Conservation (phyloP, 2,329 filamentous ascomycete genomes). For the Trichoderma gracile region DNA sequence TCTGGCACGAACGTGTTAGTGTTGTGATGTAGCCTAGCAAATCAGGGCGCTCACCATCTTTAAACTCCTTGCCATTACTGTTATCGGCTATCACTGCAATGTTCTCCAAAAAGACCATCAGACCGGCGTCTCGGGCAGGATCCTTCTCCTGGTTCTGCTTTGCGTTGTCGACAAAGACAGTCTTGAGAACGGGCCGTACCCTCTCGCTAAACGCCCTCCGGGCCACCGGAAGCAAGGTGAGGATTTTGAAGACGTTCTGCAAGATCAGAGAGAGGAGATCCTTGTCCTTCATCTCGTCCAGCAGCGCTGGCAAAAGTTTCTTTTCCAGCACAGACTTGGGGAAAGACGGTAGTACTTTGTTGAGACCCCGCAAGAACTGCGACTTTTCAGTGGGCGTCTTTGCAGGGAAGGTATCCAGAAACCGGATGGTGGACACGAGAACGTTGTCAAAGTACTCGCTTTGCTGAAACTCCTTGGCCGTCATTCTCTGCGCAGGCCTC, state of each 20-base stretch:
- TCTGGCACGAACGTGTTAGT: conserved; percentile 51
- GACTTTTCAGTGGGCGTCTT: conserved; percentile 91
- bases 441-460: conserved; percentile 97
- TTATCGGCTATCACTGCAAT: conserved; percentile 74
- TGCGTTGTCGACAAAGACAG: conserved; percentile 70
- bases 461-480: conserved; percentile 87
- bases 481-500: conserved; percentile 82
- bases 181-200: conserved; percentile 80
- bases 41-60: conserved; percentile 67
- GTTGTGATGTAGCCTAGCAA: not conserved
- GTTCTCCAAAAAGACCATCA: conserved; percentile 90
- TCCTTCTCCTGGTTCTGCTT: conserved; percentile 71
- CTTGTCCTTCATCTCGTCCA: conserved; percentile 92
- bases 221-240: conserved; percentile 74
- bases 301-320: conserved; percentile 82
- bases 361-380: conserved; percentile 85
- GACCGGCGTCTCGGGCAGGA: conserved; percentile 77
- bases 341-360: conserved; percentile 86
- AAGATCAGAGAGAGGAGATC: conserved; percentile 83
- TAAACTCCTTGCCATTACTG: conserved; percentile 88
- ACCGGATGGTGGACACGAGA: conserved; percentile 92
- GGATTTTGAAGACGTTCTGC: conserved; percentile 89
- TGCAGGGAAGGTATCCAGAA: conserved; percentile 84
- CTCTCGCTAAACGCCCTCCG: conserved; percentile 80
- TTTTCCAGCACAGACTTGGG: conserved; percentile 92